Evolutionary conservation across 345 rosid genomes (phyloP), one percentile per base, ranked within the genome.

Genomic region (Orychophragmus violaceus): DNA sequence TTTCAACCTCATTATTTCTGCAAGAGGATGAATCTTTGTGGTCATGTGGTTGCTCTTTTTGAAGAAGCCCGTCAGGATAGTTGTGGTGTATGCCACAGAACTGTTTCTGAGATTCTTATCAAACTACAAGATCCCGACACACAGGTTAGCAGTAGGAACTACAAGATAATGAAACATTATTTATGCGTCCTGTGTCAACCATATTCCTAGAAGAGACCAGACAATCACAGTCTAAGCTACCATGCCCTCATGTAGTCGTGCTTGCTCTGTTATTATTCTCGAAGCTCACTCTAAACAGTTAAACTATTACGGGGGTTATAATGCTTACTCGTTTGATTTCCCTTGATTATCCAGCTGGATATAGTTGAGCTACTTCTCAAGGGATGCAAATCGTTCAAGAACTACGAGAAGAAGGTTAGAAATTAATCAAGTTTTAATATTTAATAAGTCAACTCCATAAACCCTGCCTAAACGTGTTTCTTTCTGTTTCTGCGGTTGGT

Each of bases 91-190:
- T 95, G 99, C 71, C 98, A 82, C 62, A 81, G 7, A 46, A 80
- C 95, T 72, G 80, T 91, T 81, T 82, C 91, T 1, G 94, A 86
- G 78, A 74, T 86, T 63, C 58, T 91, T 64, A 41, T 64, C 64
- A 95, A 91, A 74, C 75, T 95, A 67, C 81, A 95, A 69, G 91
- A 95, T 79, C 96, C 96, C 0, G 91, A 95, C 74, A 85, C 89
- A 58, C 89, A 95, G 96, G 99, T 95, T 70, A 2, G 66, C 36
- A 57, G 59, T 24, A 23, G 9, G 46, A 46, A 16, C 39, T 49
- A 28, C 29, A 35, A 42, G 30, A 48, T 25, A n/a, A n/a, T n/a
- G n/a, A n/a, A n/a, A n/a, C n/a, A n/a, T n/a, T n/a, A n/a, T n/a
- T n/a, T 62, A 1, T 13, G 62, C 46, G 5, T 16, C 42, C 0